These are phyloP conservation scores for Saccharum spontaneum DNA, from an alignment of 176 grass and related monocot species.

Conservation along the genomic window DNA sequence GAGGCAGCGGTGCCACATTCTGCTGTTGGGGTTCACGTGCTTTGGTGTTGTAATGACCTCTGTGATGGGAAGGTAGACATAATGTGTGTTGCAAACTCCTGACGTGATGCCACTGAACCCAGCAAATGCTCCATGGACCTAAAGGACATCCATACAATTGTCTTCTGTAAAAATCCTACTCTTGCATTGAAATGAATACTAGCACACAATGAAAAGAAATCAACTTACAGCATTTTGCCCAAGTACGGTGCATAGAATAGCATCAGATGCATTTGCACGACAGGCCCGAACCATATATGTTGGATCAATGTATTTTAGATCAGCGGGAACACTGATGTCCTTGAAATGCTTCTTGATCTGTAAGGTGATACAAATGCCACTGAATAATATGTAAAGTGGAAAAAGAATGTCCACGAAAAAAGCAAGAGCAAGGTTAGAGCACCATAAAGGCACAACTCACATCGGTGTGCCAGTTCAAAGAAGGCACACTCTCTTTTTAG, in stretches of 20 bases:
- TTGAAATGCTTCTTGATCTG: constrained; percentile 99
- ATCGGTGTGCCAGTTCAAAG: not conserved
- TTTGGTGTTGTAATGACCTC: constrained; percentile 73
- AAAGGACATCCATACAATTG: constrained; percentile 9
- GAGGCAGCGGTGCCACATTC: constrained; percentile 97
- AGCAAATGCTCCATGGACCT: constrained; percentile 97
- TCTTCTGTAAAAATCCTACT: constrained; percentile 11
- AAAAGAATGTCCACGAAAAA: not conserved
- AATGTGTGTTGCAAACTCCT: constrained; percentile 82
- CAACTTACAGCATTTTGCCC: constrained; percentile 92
- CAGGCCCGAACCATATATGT: constrained; percentile 97
- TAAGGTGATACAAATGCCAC: constrained; percentile 16
- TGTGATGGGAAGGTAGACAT: constrained; percentile 79
- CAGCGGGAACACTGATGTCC: constrained; percentile 69
- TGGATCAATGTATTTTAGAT: constrained; percentile 95
- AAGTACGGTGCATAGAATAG: constrained; percentile 95
- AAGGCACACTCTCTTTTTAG: not conserved
- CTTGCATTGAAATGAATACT: not conserved
- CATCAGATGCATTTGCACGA: constrained; percentile 95
- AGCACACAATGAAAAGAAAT: not conserved
- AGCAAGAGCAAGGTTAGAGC: not conserved
- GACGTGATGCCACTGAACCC: constrained; percentile 94
- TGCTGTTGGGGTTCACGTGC: constrained; percentile 80
- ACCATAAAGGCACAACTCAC: not conserved
- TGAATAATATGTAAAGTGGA: not conserved